A percentile compares a stretch with the other conserved stretches of the same genome.
These are phyloP conservation scores for Fonsecaea pedrosoi DNA, from an alignment of 2,329 filamentous ascomycete genomes.

Conservation along the genomic window DNA sequence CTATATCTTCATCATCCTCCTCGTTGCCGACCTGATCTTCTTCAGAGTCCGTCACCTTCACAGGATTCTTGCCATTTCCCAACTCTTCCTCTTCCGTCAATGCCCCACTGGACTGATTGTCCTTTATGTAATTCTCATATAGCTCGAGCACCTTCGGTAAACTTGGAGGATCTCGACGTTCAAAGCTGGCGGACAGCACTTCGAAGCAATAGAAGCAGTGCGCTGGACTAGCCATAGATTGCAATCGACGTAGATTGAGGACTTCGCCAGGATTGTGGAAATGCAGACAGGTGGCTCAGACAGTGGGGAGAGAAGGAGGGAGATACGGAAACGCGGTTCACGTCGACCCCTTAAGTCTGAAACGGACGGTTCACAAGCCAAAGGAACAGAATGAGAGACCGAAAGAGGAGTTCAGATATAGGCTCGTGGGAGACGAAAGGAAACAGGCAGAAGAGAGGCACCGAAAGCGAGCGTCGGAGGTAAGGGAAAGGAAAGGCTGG, in stretches of 20 bases:
- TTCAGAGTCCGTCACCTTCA: constrained; percentile 9
- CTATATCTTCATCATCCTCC: constrained; percentile 43
- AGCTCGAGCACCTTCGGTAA: constrained; percentile 74
- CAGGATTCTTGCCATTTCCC: constrained; percentile 29
- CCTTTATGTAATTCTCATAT: constrained; percentile 62
- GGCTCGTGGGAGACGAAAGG: constrained; percentile 2
- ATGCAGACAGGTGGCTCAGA: neutral
- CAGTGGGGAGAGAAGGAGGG: neutral
- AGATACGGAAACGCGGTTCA: neutral
- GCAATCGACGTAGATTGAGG: neutral
- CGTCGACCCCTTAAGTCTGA: neutral
- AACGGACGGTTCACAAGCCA: neutral
- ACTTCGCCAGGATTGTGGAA: neutral
- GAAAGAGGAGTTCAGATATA: constrained; percentile 12
- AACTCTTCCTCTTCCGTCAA: constrained; percentile 16
- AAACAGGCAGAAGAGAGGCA: constrained; percentile 20
- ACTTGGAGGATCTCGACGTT: constrained; percentile 69
- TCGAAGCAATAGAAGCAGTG: constrained; percentile 97
- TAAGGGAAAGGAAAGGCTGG: constrained; percentile 12
- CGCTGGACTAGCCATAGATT: constrained; percentile 76
- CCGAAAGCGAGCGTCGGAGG: constrained; percentile 20
- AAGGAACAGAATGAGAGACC: neutral
- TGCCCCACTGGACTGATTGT: constrained; percentile 27
- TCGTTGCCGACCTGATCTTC: constrained; percentile 24
- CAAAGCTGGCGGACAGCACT: constrained; percentile 75